Base-by-base conservation (phyloP, 148 eudicot genomes). In the Vaccinium macrocarpon region DNA sequence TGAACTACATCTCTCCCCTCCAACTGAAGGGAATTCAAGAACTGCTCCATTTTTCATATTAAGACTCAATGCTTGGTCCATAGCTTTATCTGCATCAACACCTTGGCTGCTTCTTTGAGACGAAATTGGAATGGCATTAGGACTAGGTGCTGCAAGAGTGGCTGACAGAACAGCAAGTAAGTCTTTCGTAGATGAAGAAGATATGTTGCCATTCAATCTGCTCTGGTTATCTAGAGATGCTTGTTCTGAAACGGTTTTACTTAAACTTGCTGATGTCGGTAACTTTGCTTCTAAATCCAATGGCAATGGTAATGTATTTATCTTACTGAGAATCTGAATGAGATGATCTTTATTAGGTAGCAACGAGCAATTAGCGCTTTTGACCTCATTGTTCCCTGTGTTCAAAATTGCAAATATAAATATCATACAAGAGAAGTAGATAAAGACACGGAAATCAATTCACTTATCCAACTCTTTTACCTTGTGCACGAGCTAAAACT, bases 1-100 rank as follows among this genome's bases (percentile, higher is more conserved):
- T 50, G 96, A 80, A 85, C 95, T 94, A 86, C 95, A 91, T 88
- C 85, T 87, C 82, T 92, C 94, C 56, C 93, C 92, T 29, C 87
- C 90, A 79, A 87, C 78, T 74, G 86, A 80, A 78, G 86, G 89
- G 82, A 84, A 80, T 71, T 86, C 86, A 46, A 72, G 49, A 35
- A 64, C 48, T 42, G 74, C 83, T 62, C 82, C 82, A 59, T 84
- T 86, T 61, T 78, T 89, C 82, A 84, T 23, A 84, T 85, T 81
- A 48, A 87, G 82, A 82, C 83, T 49, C 35, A 82, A 76, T 80
- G 70, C 76, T 87, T 81, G 83, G 74, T 87, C 84, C 49, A 84
- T 88, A 25, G 84, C 59, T 78, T 86, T 80, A n/a, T 88, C 86
- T 18, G 77, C 81, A 53, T 89, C 88, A 57, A 79, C 81, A 19